These are phyloP conservation scores for Fragaria iinumae DNA, from an alignment of 306 rosid genomes.

Conservation along the genomic window DNA sequence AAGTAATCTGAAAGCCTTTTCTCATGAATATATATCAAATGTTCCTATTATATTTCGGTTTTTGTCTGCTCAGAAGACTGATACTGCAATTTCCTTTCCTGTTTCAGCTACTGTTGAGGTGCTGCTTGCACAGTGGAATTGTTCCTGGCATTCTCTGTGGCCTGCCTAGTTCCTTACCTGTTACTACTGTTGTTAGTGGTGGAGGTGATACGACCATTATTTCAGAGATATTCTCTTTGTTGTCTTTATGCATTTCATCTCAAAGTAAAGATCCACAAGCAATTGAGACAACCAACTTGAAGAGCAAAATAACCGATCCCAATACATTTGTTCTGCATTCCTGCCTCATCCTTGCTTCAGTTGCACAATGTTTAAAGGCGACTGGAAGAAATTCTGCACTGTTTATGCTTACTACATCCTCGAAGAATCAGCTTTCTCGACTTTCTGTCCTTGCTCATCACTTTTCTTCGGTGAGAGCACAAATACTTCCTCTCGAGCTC, in stretches of 20 bases:
- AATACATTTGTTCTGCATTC: conserved; percentile 57
- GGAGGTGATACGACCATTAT: conserved; percentile 89
- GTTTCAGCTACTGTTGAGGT: conserved; percentile 75
- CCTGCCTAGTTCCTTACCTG: conserved; percentile 83
- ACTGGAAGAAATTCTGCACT: conserved; percentile 78
- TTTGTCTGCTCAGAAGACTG: conserved; percentile 11
- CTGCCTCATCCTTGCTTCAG: conserved; percentile 71
- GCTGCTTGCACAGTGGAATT: conserved; percentile 64
- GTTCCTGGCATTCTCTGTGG: conserved; percentile 87
- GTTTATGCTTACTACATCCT: conserved; percentile 77
- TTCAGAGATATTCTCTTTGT: conserved; percentile 71
- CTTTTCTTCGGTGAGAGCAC: conserved; percentile 61
- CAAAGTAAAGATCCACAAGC: conserved; percentile 54
- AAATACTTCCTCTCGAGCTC: conserved; percentile 49
- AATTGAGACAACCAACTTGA: conserved; percentile 49
- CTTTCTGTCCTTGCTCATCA: conserved; percentile 65
- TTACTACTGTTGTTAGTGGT: conserved; percentile 88
- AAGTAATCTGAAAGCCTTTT: background rate
- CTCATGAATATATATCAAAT: background rate
- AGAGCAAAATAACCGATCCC: conserved; percentile 61
- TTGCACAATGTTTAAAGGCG: conserved; percentile 82
- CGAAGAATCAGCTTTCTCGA: conserved; percentile 82
- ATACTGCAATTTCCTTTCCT: conserved; percentile 18
- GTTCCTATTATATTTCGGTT: background rate
- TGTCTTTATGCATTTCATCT: conserved; percentile 61